Conservation (phyloP, 1,284 basidiomycete genomes). For the Bjerkandera adusta region DNA sequence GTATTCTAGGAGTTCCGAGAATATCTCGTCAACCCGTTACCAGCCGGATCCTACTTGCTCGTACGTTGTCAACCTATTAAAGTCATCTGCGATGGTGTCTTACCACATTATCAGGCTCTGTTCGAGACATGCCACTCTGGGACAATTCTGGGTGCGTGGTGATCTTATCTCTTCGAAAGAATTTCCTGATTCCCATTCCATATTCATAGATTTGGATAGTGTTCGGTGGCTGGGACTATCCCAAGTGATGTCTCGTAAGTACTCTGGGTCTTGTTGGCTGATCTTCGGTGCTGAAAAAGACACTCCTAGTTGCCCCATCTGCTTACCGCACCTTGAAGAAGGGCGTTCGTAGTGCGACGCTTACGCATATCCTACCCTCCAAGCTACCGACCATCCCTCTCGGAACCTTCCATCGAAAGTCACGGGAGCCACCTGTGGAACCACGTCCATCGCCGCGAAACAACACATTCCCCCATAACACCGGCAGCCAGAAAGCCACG, state of each 20-base stretch:
- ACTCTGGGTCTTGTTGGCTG: neutral
- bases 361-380: too few relatives aligned
- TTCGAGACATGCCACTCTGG: constrained; percentile 12
- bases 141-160: constrained; percentile 11
- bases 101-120: constrained; percentile 4
- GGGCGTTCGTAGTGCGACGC: too few relatives aligned
- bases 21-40: constrained; percentile 6
- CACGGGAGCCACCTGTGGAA: neutral
- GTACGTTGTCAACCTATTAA: neutral
- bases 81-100: neutral
- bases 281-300: neutral
- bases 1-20: constrained; percentile 6
- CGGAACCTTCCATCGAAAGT: neutral
- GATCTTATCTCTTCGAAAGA: neutral
- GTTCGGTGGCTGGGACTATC: neutral
- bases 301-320: neutral
- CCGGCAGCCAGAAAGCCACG: neutral
- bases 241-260: neutral
- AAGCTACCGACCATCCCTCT: neutral
- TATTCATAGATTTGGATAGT: too few relatives aligned
- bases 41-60: constrained; percentile 1
- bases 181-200: neutral
- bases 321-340: neutral
- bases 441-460: neutral
- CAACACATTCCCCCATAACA: neutral